Conservation (phyloP, 2,329 filamentous ascomycete genomes). For the Trichoderma endophyticum region DNA sequence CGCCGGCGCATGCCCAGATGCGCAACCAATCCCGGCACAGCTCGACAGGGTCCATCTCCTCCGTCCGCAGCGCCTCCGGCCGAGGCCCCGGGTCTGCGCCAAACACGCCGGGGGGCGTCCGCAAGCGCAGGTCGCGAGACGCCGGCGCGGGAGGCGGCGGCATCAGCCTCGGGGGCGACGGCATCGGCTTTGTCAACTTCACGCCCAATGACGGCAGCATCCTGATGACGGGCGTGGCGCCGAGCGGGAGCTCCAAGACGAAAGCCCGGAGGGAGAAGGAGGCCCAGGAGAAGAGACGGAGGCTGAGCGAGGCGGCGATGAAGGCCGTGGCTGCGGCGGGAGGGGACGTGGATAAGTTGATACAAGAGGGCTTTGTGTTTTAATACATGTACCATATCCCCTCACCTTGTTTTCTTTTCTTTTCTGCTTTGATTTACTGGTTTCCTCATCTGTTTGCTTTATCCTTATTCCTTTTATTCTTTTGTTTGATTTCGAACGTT, state of each 20-base stretch:
- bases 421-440: neutral
- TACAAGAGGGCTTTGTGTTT: conserved; percentile 49
- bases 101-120: conserved; percentile 39
- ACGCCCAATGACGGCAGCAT: conserved; percentile 74
- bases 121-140: conserved; percentile 40
- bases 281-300: conserved; percentile 70
- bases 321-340: conserved; percentile 68
- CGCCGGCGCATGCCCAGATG: conserved; percentile 30
- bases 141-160: conserved; percentile 30
- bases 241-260: conserved; percentile 87
- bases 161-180: conserved; percentile 25
- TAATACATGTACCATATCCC: conserved; percentile 21
- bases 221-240: conserved; percentile 86
- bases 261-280: conserved; percentile 91
- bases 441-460: neutral
- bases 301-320: conserved; percentile 65
- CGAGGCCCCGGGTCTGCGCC: conserved; percentile 34
- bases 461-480: neutral
- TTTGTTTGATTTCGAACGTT: neutral
- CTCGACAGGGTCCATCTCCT: conserved; percentile 38
- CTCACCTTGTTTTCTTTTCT: neutral
- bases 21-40: conserved; percentile 36
- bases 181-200: conserved; percentile 79
- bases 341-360: conserved; percentile 58
- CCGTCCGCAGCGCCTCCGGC: conserved; percentile 36